Evolutionary conservation across 768 basidiomycete species (phyloP).

Genomic region (Kwoniella europaea): DNA sequence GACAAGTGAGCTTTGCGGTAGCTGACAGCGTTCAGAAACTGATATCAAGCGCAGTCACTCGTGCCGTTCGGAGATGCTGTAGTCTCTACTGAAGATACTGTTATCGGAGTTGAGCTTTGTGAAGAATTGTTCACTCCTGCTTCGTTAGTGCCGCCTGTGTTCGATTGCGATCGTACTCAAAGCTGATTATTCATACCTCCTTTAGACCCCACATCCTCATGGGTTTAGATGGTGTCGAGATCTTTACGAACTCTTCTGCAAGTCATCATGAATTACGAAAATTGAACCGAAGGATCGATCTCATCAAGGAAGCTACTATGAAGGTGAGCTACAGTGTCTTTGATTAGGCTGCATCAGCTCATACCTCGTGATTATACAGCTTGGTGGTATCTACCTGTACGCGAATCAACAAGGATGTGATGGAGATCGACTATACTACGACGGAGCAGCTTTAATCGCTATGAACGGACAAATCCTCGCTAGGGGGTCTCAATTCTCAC

Average conservation of each 20-base stretch:
- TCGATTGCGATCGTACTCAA: neutral
- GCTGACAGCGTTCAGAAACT: neutral
- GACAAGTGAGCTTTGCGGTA: slow-evolving; percentile 67
- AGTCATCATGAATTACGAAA: slow-evolving; percentile 99
- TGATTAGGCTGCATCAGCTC: neutral
- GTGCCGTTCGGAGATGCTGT: slow-evolving; percentile 97
- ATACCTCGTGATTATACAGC: slow-evolving; percentile 61
- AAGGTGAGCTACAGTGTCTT: slow-evolving; percentile 66
- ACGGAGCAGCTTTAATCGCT: slow-evolving; percentile 94
- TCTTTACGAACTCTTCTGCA: slow-evolving; percentile 97
- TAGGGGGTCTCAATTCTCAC: slow-evolving; percentile 95
- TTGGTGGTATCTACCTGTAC: slow-evolving; percentile 95
- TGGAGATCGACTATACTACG: slow-evolving; percentile 96
- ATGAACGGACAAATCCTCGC: slow-evolving; percentile 90
- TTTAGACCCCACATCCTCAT: slow-evolving; percentile 91
- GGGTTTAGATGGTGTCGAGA: slow-evolving; percentile 98
- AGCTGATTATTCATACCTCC: slow-evolving; percentile 5
- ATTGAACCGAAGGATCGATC: slow-evolving; percentile 82
- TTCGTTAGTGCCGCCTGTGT: slow-evolving; percentile 64
- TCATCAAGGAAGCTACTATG: slow-evolving; percentile 94
- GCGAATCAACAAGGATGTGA: slow-evolving; percentile 99
- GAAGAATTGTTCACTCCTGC: slow-evolving; percentile 97
- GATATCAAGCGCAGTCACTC: slow-evolving; percentile 65
- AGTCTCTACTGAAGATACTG: slow-evolving; percentile 89
- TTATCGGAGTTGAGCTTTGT: slow-evolving; percentile 94